Percentiles rank a stretch among this genome's conserved stretches.
Evolutionary conservation across 2,329 filamentous ascomycete species (phyloP).

Genomic region (Lojkania enalia): DNA sequence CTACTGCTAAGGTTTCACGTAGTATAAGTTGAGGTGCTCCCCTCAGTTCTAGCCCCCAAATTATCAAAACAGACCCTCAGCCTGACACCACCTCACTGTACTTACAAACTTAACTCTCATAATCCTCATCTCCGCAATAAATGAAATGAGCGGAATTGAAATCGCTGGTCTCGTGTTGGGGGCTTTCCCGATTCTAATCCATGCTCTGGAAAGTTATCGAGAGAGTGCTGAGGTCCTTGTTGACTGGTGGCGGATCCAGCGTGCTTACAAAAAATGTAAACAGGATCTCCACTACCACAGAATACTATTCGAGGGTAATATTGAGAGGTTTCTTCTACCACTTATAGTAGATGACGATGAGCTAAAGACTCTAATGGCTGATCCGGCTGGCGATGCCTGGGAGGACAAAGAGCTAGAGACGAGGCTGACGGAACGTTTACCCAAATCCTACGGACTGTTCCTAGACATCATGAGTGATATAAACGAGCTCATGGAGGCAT

Average conservation of each 20-base stretch:
- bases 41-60: slow-evolving; percentile 6
- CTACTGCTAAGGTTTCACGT: too few relatives aligned
- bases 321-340: slow-evolving; percentile 31
- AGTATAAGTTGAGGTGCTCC: too few relatives aligned
- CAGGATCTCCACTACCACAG: slow-evolving; percentile 27
- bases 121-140: too few relatives aligned
- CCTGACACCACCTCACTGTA: not conserved
- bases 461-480: slow-evolving; percentile 27
- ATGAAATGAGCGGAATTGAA: slow-evolving; percentile 38
- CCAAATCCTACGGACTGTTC: slow-evolving; percentile 25
- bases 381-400: slow-evolving; percentile 27
- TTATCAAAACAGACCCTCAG: too few relatives aligned
- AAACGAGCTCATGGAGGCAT: slow-evolving; percentile 19
- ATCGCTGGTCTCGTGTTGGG: slow-evolving; percentile 35
- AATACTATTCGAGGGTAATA: slow-evolving; percentile 23
- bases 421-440: slow-evolving; percentile 23
- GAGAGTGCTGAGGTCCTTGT: slow-evolving; percentile 21
- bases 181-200: slow-evolving; percentile 33
- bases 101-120: not conserved
- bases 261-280: slow-evolving; percentile 27
- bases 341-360: slow-evolving; percentile 27
- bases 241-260: slow-evolving; percentile 30
- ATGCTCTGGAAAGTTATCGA: slow-evolving; percentile 30
- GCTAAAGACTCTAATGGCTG: slow-evolving; percentile 19
- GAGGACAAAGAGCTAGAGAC: slow-evolving; percentile 19